Evolutionary conservation across 2,329 filamentous ascomycete genomes (phyloP), one percentile per base, ranked within the genome.

Genomic region (Elsinoe necatrix): DNA sequence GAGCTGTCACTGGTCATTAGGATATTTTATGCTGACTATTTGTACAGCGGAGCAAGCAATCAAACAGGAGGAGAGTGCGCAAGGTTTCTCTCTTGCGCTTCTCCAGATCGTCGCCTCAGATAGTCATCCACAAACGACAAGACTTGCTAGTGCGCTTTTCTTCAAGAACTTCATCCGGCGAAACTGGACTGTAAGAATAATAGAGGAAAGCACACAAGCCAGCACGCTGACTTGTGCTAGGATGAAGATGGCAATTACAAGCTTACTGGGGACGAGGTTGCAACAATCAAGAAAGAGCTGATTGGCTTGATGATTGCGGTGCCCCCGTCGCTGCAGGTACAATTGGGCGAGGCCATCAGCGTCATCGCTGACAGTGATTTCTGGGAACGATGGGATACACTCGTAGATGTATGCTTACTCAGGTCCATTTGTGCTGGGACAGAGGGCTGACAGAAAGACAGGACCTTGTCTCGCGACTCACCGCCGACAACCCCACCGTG

Each of bases 111-210:
- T 95, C 66, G 89, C 87, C 61, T 83, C 86, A 63, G 81, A 84
- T 57, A 76, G 80, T 41, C 81, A 86, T 61, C 84, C 89, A 39
- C 74, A 79, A 62, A 92, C 88, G 65, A 93, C 88, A 60, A 85
- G 93, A 61, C 83, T 98, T 41, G 83, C 92, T 5, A 89, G 87
- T 66, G 89, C 93, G 25, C 80, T 98, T 59, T 93, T 88, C 76
- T 98, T 98, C 81, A 98, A 98, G 75, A 98, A 98, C 77, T 95
- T 95, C 72, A 90, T 98, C 68, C 87, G 87, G 72, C 83, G 87
- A 68, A 93, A 90, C 77, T 98, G 95, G 83, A 88, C 89, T 65
- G 84, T 86, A 73, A 64, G 82, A 76, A 54, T 18, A 18, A 41
- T 23, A 5, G 12, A 16, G 45, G 12, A 58, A 51, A 47, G 21